phyloP scores from a whole-genome alignment of 805 yeast species.

The Schizosaccharomyces cryophilus region DNA sequence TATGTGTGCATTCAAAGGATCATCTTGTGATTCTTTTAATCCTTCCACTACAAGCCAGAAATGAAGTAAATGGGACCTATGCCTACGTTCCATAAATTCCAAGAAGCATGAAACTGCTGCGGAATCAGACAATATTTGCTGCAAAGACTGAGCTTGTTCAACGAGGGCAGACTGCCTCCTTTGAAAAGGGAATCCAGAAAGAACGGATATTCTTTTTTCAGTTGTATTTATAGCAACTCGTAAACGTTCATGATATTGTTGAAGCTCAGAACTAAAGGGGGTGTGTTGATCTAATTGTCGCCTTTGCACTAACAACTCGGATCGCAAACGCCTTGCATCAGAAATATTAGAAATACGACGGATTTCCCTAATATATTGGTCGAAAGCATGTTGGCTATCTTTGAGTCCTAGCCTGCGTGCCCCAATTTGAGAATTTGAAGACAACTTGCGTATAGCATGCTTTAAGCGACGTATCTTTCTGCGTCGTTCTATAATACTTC shows the following conservation, averaged over 20 bases:
- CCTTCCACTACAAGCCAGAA: constrained; percentile 3
- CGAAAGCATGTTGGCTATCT: not conserved
- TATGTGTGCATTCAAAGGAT: not conserved
- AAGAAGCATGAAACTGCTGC: not conserved
- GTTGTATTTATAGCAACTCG: not conserved
- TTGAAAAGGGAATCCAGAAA: not conserved
- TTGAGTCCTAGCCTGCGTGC: not conserved
- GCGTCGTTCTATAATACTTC: not conserved
- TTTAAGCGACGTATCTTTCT: not conserved
- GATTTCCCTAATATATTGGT: not conserved
- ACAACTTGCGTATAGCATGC: not conserved
- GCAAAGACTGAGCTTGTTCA: not conserved
- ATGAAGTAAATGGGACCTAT: not conserved
- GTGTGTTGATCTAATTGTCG: not conserved
- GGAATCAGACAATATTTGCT: not conserved
- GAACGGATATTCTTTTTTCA: not conserved
- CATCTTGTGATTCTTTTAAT: not conserved
- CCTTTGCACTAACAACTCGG: not conserved
- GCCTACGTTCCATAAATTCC: constrained; percentile 1
- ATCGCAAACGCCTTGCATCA: not conserved
- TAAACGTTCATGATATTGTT: not conserved
- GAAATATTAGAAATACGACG: not conserved
- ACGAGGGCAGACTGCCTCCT: not conserved
- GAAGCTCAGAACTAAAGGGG: not conserved
- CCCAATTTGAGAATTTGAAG: not conserved